Evolutionary conservation across 345 rosid genomes (phyloP).

Genomic region (Euphorbia peplus): DNA sequence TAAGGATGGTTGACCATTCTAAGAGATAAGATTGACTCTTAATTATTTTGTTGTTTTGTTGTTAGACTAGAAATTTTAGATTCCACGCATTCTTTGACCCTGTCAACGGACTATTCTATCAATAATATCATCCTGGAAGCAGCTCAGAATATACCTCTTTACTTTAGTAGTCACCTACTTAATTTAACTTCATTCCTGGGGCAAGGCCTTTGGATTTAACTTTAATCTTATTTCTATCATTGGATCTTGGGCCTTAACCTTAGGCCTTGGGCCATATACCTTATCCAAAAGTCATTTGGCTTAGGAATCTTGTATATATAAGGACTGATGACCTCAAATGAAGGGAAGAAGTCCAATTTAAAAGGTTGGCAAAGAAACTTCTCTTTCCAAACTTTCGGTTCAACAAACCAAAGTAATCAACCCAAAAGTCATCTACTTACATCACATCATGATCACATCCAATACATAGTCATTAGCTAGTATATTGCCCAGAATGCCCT

Average conservation of each 20-base stretch:
- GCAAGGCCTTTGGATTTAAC: background rate
- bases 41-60: no score
- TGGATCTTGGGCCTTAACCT: background rate
- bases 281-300: no score
- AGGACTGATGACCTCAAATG: no score
- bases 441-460: no score
- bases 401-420: background rate
- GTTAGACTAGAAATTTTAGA: background rate
- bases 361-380: background rate
- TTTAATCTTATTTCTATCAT: background rate
- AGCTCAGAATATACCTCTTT: background rate
- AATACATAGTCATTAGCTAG: background rate
- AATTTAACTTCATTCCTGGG: background rate
- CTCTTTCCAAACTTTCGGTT: background rate
- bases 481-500: constrained; percentile 3
- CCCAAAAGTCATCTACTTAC: background rate
- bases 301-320: no score
- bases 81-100: constrained; percentile 10
- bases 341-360: background rate
- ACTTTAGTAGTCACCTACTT: background rate
- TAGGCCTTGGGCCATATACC: no score
- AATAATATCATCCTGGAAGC: background rate
- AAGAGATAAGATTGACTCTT: no score
- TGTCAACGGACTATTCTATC: constrained; percentile 13
- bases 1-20: no score